phyloP scores from a whole-genome alignment of 2,329 filamentous ascomycete species.

The Diaporthe velutina region DNA sequence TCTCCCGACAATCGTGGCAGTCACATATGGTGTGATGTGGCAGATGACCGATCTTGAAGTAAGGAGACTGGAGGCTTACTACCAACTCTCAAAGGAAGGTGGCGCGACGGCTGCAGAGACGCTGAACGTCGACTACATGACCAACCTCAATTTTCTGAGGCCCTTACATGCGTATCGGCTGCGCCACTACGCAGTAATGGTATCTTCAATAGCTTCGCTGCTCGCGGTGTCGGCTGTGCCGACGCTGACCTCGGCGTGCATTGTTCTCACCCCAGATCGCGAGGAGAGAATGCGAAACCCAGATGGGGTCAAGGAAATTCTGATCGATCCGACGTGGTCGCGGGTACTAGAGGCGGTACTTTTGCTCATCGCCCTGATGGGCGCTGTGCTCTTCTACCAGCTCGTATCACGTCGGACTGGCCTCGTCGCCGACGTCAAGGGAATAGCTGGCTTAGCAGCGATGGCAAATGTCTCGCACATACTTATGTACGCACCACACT shows the following conservation, averaged over 20 bases:
- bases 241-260: slow-evolving; percentile 73
- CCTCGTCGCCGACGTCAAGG: slow-evolving; percentile 76
- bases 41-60: slow-evolving; percentile 76
- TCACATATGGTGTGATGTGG: slow-evolving; percentile 74
- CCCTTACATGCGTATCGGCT: slow-evolving; percentile 73
- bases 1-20: slow-evolving; percentile 70
- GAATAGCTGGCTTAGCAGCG: slow-evolving; percentile 79
- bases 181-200: slow-evolving; percentile 76
- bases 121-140: slow-evolving; percentile 81
- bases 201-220: slow-evolving; percentile 74
- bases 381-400: slow-evolving; percentile 69
- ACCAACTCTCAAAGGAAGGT: slow-evolving; percentile 71
- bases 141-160: slow-evolving; percentile 74
- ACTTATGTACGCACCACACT: slow-evolving; percentile 18
- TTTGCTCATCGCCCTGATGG: slow-evolving; percentile 68
- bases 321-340: slow-evolving; percentile 70
- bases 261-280: slow-evolving; percentile 68
- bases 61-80: slow-evolving; percentile 75
- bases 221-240: slow-evolving; percentile 78
- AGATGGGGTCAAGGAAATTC: slow-evolving; percentile 63
- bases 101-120: slow-evolving; percentile 74
- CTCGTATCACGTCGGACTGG: slow-evolving; percentile 75
- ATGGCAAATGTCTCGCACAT: slow-evolving; percentile 77
- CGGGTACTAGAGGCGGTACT: slow-evolving; percentile 70
- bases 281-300: slow-evolving; percentile 57